These are phyloP conservation scores for Geotrichum phurueaensis DNA, from an alignment of 1,139 yeast species.

Conservation along the genomic window DNA sequence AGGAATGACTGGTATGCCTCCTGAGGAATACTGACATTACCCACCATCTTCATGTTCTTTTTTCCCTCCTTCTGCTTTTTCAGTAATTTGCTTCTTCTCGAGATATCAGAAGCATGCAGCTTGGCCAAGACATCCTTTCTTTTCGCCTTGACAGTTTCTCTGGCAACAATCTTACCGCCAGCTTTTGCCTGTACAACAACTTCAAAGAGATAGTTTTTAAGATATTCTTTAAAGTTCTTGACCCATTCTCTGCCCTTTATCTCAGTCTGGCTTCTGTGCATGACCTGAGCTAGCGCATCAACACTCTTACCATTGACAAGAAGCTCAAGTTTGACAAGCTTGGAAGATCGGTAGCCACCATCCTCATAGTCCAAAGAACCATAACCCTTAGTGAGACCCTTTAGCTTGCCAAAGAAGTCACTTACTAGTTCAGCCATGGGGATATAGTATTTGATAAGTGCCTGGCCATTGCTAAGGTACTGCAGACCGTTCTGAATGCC, in stretches of 20 bases:
- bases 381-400: constrained; percentile 85
- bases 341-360: constrained; percentile 74
- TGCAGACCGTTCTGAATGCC: constrained; percentile 78
- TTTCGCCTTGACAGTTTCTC: constrained; percentile 90
- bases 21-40: constrained; percentile 69
- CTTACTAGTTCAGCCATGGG: constrained; percentile 90
- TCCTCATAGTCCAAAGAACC: constrained; percentile 95
- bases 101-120: constrained; percentile 88
- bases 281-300: constrained; percentile 86
- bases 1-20: constrained; percentile 57
- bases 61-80: constrained; percentile 93
- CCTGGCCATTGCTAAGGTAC: constrained; percentile 76
- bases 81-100: constrained; percentile 80
- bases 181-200: constrained; percentile 90
- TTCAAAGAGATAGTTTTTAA: constrained; percentile 79
- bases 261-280: constrained; percentile 76
- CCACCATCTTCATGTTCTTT: constrained; percentile 72
- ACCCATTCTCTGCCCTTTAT: constrained; percentile 77
- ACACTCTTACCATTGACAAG: constrained; percentile 85
- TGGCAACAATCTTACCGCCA: constrained; percentile 73
- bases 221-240: constrained; percentile 66
- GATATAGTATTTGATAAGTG: constrained; percentile 65
- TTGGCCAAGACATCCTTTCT: constrained; percentile 89
- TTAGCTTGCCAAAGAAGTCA: constrained; percentile 88
- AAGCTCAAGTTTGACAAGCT: constrained; percentile 79